Conservation (phyloP, 1,284 basidiomycete species). For the Austropuccinia psidii region DNA sequence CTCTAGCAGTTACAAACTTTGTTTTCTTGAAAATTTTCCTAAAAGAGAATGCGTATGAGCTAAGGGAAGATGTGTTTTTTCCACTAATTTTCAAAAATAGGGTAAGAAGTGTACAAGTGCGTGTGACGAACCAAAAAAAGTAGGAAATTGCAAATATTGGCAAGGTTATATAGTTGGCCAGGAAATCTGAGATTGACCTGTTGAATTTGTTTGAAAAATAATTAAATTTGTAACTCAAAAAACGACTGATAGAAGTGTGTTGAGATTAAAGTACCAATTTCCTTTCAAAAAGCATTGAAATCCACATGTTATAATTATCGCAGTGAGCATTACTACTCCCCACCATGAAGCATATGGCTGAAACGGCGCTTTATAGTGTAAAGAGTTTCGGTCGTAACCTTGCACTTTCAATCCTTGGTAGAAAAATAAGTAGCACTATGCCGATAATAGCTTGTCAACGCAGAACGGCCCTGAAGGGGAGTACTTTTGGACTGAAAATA, state of each 20-base stretch:
- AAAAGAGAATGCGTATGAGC: too few species aligned
- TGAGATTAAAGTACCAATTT: slow-evolving; percentile 60
- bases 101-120: too few species aligned
- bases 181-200: slow-evolving; percentile 39
- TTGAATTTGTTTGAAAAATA: too few species aligned
- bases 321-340: slow-evolving; percentile 53
- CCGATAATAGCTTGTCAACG: too few species aligned
- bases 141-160: slow-evolving; percentile 70
- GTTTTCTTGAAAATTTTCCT: slow-evolving; percentile 34
- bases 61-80: too few species aligned
- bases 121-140: slow-evolving; percentile 54
- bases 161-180: slow-evolving; percentile 72
- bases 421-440: slow-evolving; percentile 67
- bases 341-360: slow-evolving; percentile 61
- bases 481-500: neutral
- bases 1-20: slow-evolving; percentile 23
- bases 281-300: slow-evolving; percentile 58
- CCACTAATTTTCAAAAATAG: too few species aligned
- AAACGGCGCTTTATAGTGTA: slow-evolving; percentile 53
- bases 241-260: too few species aligned
- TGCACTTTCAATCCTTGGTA: slow-evolving; percentile 58
- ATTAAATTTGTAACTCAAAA: slow-evolving; percentile 42
- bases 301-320: slow-evolving; percentile 62
- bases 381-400: slow-evolving; percentile 55
- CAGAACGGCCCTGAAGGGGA: too few species aligned